phyloP scores from a whole-genome alignment of 148 eudicot genomes.

The Vaccinium macrocarpon region DNA sequence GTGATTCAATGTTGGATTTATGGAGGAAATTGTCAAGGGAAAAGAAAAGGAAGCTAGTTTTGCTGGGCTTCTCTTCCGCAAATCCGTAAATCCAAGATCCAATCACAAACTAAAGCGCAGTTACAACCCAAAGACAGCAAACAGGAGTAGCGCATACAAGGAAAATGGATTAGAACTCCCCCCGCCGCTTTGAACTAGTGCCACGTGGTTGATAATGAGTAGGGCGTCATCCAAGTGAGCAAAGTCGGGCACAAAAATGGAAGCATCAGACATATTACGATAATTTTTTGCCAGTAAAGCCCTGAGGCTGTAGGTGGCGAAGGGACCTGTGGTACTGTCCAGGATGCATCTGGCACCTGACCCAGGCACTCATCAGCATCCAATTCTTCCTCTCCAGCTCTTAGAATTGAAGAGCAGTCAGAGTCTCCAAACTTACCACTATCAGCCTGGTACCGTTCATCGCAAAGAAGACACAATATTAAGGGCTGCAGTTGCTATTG shows the following conservation, averaged over 20 bases:
- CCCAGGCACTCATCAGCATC: slow-evolving; percentile 67
- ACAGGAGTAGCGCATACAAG: background rate
- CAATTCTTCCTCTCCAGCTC: slow-evolving; percentile 65
- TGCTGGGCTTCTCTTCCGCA: background rate
- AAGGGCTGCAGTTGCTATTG: background rate
- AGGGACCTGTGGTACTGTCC: slow-evolving; percentile 65
- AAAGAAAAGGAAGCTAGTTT: background rate
- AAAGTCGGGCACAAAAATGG: slow-evolving; percentile 71
- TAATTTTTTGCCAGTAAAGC: slow-evolving; percentile 60
- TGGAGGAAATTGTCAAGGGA: background rate
- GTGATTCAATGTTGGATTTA: background rate
- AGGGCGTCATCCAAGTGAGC: slow-evolving; percentile 24
- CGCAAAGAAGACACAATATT: background rate
- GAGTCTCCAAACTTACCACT: slow-evolving; percentile 73
- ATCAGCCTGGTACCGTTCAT: slow-evolving; percentile 54
- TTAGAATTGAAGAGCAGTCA: slow-evolving; percentile 54
- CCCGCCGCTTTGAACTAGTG: slow-evolving; percentile 33
- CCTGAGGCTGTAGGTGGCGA: slow-evolving; percentile 91
- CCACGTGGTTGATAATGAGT: slow-evolving; percentile 26
- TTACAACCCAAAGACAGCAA: background rate
- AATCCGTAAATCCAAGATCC: background rate
- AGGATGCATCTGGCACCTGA: slow-evolving; percentile 75
- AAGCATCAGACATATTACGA: slow-evolving; percentile 34
- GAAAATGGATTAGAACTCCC: slow-evolving; percentile 27
- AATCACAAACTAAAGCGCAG: background rate